phyloP scores from a whole-genome alignment of 176 grass and related monocot genomes.

The Eleusine indica region DNA sequence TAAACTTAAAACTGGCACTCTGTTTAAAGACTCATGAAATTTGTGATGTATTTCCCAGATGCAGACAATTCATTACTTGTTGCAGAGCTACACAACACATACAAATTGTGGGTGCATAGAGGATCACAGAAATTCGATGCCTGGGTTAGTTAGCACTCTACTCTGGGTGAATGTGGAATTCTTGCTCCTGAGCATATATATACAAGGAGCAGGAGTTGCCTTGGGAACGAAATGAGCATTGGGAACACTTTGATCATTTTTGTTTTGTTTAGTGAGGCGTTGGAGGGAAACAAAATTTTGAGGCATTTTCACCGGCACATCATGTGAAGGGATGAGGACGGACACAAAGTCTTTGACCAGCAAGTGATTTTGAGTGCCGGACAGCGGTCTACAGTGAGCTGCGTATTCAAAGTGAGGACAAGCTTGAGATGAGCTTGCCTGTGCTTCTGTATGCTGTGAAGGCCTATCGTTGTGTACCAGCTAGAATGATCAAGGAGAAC shows the following conservation, averaged over 20 bases:
- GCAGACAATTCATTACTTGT: no score
- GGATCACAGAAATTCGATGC: neutral
- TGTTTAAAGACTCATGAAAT: no score
- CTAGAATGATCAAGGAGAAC: no score
- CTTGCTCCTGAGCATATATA: neutral
- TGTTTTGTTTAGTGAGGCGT: neutral
- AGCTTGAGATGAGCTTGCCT: neutral
- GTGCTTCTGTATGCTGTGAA: neutral
- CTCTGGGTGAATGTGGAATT: neutral
- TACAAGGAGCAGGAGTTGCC: neutral
- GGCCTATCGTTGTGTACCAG: neutral
- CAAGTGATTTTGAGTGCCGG: neutral
- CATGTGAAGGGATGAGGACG: neutral
- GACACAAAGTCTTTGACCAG: neutral
- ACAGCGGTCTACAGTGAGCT: neutral
- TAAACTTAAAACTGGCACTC: no score
- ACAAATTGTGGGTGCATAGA: no score
- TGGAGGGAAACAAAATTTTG: neutral
- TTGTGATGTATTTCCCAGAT: no score
- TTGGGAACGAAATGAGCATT: neutral
- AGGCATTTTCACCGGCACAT: no score
- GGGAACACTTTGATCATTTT: no score
- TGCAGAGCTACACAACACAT: no score
- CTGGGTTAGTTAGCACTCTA: neutral
- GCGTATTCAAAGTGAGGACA: no score